Evolutionary conservation across 176 grass and related monocot genomes (phyloP).

Genomic region (Triticum urartu): DNA sequence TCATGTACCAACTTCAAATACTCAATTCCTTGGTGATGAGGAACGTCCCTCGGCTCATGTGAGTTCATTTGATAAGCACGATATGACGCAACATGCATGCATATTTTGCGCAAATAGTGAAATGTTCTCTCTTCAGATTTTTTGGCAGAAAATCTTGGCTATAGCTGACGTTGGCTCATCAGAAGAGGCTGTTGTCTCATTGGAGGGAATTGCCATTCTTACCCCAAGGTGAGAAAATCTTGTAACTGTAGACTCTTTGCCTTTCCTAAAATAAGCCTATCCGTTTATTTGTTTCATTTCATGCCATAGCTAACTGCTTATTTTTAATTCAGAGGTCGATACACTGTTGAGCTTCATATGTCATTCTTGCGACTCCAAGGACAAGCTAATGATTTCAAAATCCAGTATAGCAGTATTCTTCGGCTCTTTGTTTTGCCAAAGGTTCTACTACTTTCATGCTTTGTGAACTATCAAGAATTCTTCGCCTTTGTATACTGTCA

Average conservation of each 20-base stretch:
- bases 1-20: conserved; percentile 80
- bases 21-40: conserved; percentile 81
- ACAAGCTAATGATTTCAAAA: conserved; percentile 98
- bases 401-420: conserved; percentile 91
- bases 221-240: conserved; percentile 73
- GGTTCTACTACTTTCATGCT: conserved; percentile 48
- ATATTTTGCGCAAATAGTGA: not conserved
- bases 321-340: conserved; percentile 65
- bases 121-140: conserved; percentile 61
- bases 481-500: not conserved
- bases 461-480: not conserved
- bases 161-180: conserved; percentile 72
- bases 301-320: conserved; percentile 3
- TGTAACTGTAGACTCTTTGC: not conserved
- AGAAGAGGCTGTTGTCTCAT: conserved; percentile 77
- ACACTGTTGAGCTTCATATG: conserved; percentile 82
- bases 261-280: not conserved
- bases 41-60: conserved; percentile 77
- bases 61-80: conserved; percentile 6
- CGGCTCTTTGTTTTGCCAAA: conserved; percentile 91
- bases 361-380: conserved; percentile 91
- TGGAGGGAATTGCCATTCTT: conserved; percentile 96
- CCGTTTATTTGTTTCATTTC: not conserved
- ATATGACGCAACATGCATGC: not conserved
- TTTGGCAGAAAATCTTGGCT: conserved; percentile 57